A percentile compares a stretch with the other conserved stretches of the same genome.
Conservation (phyloP, 805 yeast genomes). For the Candida stauntonica region DNA sequence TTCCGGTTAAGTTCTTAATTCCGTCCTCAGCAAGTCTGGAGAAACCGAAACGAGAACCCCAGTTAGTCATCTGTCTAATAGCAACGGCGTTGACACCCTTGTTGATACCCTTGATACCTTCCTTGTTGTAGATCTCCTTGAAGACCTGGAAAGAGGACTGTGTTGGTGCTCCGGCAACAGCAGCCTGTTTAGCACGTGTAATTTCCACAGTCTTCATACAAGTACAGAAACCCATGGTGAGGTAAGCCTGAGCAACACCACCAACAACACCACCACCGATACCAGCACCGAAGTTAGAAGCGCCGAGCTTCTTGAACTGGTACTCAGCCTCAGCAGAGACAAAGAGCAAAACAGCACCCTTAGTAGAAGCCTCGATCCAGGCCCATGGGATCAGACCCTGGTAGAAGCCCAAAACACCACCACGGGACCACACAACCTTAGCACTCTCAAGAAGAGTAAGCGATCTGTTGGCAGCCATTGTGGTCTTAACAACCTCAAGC, state of each 20-base stretch:
- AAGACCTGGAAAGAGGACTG: constrained; percentile 83
- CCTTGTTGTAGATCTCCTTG: constrained; percentile 73
- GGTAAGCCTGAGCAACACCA: constrained; percentile 94
- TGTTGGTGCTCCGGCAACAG: constrained; percentile 59
- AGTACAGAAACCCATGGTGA: constrained; percentile 97
- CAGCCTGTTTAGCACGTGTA: constrained; percentile 78
- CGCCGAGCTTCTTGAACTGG: constrained; percentile 62
- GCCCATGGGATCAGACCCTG: constrained; percentile 99
- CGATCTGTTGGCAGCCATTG: constrained; percentile 95
- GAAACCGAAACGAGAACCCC: constrained; percentile 97
- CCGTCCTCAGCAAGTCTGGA: constrained; percentile 86
- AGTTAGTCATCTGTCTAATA: constrained; percentile 96
- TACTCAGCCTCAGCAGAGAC: constrained; percentile 93
- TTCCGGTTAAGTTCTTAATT: constrained; percentile 61
- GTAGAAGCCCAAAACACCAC: constrained; percentile 88
- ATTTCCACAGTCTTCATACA: constrained; percentile 99
- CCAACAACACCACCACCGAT: constrained; percentile 95
- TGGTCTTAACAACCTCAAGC: constrained; percentile 90
- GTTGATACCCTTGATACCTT: constrained; percentile 92
- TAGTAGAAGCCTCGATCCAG: constrained; percentile 98
- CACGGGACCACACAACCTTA: constrained; percentile 83
- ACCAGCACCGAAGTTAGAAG: constrained; percentile 74
- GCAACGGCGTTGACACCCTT: constrained; percentile 99
- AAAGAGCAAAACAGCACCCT: constrained; percentile 92
- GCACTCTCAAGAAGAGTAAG: constrained; percentile 65